Evolutionary conservation across 2,329 filamentous ascomycete genomes (phyloP), one percentile per base, ranked within the genome.

Genomic region (Claviceps sp.): DNA sequence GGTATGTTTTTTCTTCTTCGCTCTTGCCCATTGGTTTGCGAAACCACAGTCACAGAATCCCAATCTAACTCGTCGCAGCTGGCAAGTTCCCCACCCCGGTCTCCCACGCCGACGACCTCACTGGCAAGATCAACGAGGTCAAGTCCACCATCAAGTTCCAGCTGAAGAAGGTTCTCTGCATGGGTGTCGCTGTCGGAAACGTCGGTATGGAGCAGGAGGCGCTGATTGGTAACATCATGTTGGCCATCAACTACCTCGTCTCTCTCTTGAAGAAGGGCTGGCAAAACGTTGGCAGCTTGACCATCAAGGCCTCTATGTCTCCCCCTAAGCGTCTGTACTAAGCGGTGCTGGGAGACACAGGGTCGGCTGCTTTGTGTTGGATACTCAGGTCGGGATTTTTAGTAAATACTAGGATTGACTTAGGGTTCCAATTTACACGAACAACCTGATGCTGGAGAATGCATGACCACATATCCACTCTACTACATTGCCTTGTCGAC

Each of bases 61-160:
- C 11, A 22, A 13, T 4, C 8, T 20, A 4, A 42, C n/a, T 6
- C 18, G 41, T 9, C 40, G 26, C 72, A 90, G 90, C 93, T 70
- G 93, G 93, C 80, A 98, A 98, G 83, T 98, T 98, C 87, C 93
- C 93, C 60, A 95, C 91, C 61, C 93, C 93, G 63, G 87, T 98
- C 76, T 96, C 90, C 61, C 93, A 98, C 86, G 73, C 79, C 72
- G 93, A 98, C 70, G 91, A 97, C 72, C 84, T 98, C 63, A 79
- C 76, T 72, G 82, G 77, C 81, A 96, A 95, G 85, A 88, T 97
- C 81, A 95, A 79, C 78, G 93, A 98, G 74, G 91, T 98, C 83
- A 97, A 96, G 86, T 95, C 88, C 67, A 98, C 93, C 75, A 97
- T 98, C 86, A 98, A 98, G 86, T 98, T 98, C 86, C 90, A 98